These are phyloP conservation scores for Melastoma malabathricum DNA, from an alignment of 345 rosid species.

Conservation along the genomic window DNA sequence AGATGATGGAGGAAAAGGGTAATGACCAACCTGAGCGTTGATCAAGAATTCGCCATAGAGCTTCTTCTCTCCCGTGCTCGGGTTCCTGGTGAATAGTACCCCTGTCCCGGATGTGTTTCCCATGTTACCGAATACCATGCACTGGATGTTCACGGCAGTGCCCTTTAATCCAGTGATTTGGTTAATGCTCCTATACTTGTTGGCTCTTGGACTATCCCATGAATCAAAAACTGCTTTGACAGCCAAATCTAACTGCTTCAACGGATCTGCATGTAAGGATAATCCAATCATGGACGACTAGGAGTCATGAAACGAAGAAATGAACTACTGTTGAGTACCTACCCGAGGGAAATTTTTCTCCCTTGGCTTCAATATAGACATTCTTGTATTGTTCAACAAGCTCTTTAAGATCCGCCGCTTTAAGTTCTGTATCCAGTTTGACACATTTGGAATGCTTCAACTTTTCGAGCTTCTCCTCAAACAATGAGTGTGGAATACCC, in stretches of 20 bases:
- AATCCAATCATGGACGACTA: too few species aligned
- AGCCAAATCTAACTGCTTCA: slow-evolving; percentile 49
- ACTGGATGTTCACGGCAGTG: slow-evolving; percentile 86
- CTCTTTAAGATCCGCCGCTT: slow-evolving; percentile 65
- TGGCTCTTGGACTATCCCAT: slow-evolving; percentile 88
- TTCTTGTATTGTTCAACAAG: slow-evolving; percentile 76
- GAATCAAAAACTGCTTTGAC: slow-evolving; percentile 79
- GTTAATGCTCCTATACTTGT: slow-evolving; percentile 74
- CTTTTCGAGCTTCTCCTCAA: slow-evolving; percentile 59
- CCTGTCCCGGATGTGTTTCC: slow-evolving; percentile 91
- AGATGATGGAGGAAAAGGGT: neutral
- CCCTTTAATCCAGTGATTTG: slow-evolving; percentile 80
- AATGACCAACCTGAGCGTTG: slow-evolving; percentile 63
- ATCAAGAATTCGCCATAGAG: slow-evolving; percentile 85
- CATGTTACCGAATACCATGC: slow-evolving; percentile 97
- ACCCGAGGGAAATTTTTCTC: slow-evolving; percentile 84
- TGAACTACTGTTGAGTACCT: slow-evolving; percentile 1
- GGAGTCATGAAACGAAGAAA: too few species aligned
- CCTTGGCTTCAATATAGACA: slow-evolving; percentile 49
- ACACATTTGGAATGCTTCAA: slow-evolving; percentile 59
- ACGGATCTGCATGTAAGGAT: slow-evolving; percentile 40
- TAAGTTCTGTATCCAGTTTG: slow-evolving; percentile 54
- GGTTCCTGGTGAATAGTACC: slow-evolving; percentile 89
- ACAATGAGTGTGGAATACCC: slow-evolving; percentile 48
- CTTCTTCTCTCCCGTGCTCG: slow-evolving; percentile 82